A percentile compares a stretch with the other conserved stretches of the same genome.
phyloP scores from a whole-genome alignment of 371 early-diverging fungal genomes.

The Sporodiniella umbellata region DNA sequence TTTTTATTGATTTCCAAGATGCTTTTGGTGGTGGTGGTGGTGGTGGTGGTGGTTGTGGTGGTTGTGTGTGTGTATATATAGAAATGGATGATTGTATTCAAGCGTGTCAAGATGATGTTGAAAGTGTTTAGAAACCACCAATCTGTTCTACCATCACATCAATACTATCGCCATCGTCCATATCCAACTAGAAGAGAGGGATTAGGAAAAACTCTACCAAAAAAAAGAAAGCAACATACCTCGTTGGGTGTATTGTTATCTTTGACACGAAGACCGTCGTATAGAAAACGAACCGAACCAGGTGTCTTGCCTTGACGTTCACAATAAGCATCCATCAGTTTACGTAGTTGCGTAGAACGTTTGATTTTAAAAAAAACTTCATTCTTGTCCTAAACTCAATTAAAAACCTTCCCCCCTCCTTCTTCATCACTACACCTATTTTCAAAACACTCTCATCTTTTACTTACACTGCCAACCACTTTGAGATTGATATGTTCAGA shows the following conservation, averaged over 20 bases:
- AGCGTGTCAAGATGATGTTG: too few species aligned
- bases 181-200: constrained; percentile 67
- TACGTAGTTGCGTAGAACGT: constrained; percentile 81
- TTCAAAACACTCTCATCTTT: too few species aligned
- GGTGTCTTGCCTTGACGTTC: constrained; percentile 75
- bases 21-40: too few species aligned
- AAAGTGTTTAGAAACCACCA: constrained; percentile 73
- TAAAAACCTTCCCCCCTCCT: constrained; percentile 15
- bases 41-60: too few species aligned
- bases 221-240: too few species aligned
- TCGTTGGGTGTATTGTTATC: constrained; percentile 78
- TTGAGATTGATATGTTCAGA: constrained; percentile 87
- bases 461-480: constrained; percentile 80
- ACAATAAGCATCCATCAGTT: constrained; percentile 91
- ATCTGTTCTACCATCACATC: constrained; percentile 92
- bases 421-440: background rate
- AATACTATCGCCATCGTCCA: constrained; percentile 95
- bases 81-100: too few species aligned
- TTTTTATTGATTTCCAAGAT: too few species aligned
- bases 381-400: constrained; percentile 56
- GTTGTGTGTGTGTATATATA: too few species aligned
- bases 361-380: constrained; percentile 94
- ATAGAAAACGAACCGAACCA: constrained; percentile 81
- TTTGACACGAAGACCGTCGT: constrained; percentile 82
- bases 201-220: background rate